Base-by-base conservation (phyloP, 2,329 filamentous ascomycete genomes). In the Curvularia verruculosa region DNA sequence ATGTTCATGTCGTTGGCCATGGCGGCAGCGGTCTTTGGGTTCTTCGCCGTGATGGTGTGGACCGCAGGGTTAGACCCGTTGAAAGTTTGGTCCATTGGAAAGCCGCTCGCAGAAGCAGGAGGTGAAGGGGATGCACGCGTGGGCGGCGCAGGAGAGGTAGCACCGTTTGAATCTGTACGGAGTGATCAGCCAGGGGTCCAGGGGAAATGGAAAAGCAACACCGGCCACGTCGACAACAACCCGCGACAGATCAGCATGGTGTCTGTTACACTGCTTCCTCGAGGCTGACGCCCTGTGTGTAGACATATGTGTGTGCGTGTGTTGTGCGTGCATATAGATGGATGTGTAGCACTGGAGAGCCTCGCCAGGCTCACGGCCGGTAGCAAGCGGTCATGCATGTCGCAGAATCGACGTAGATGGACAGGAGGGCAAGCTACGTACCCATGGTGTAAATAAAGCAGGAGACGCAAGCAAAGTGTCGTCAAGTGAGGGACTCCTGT, bases 1-100 rank as follows among this genome's bases (percentile, higher is more conserved):
- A 99, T 96, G 84, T 99, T 98, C 84, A 89, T 89, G 67, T 84
- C 75, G 66, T 77, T 77, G 50, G 80, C 77, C 66, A 81, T 74
- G 69, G 80, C 73, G 53, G 82, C 78, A 59, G 81, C 80, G 58
- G 77, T 77, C 73, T 88, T 88, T 56, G 86, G 86, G 71, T 88
- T 85, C 76, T 84, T 87, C 49, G 85, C 87, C 74, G 81, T 84
- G 68, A 88, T 83, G 24, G 86, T 88, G 74, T 87, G 85, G 24
- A 80, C 79, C 50, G 64, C 63, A 77, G 78, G 65, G 78, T 80
- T 64, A 21, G 66, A 58, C 48, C 81, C 82, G 67, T 79, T 80
- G 60, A 83, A 86, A 76, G 81, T 84, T 72, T 82, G 82, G 68
- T 86, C 83, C 65, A 84, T 83, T 68, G 81, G 80, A 56, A 84